Base-by-base conservation (phyloP, 495 filamentous ascomycete species). In the Rostrohypoxylon terebratum region DNA sequence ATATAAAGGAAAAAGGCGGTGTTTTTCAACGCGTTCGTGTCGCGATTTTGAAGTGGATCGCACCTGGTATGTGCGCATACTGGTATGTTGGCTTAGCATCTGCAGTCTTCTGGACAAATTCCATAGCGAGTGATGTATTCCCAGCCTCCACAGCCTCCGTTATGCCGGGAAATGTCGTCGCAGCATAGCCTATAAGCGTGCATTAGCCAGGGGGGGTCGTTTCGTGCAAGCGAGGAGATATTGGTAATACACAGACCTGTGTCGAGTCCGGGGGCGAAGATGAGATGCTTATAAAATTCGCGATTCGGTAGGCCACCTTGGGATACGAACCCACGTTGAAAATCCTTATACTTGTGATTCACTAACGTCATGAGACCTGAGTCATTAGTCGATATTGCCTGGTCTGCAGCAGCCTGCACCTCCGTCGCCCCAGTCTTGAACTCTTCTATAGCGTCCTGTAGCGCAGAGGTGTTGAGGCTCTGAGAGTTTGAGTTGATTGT, bases 241-340 rank as follows among this genome's bases (percentile, higher is more conserved):
- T 88, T 88, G 0, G 88, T 91, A 88, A 89, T 91, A 55, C 54
- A 74, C 71, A 33, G 0, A 78, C 74, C 76, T 42, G 81, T 83
- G 38, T 81, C 79, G 10, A 80, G 23, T 9, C 92, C 85, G 28
- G 94, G 94, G 0, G 90, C 93, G 74, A 92, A 94, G 25, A 97
- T 81, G 58, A 96, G 86, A 82, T 97, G 93, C 74, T 91, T 93
- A 80, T 91, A 97, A 80, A 94, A 95, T 53, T 92, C 89, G 61
- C 94, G 86, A 58, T 90, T 89, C 20, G 92, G 92, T 81, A 94
- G 83, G 38, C 93, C 93, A 38, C 87, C 84, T 63, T 93, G 78
- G 75, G 96, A 93, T 44, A 96, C 81, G 50, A 97, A 85, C 77
- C 93, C 80, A 2, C 90, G 88, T 69, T 97, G 93, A 71, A 97